Base-by-base conservation (phyloP, 1,139 yeast genomes). In the Yarrowia galli region DNA sequence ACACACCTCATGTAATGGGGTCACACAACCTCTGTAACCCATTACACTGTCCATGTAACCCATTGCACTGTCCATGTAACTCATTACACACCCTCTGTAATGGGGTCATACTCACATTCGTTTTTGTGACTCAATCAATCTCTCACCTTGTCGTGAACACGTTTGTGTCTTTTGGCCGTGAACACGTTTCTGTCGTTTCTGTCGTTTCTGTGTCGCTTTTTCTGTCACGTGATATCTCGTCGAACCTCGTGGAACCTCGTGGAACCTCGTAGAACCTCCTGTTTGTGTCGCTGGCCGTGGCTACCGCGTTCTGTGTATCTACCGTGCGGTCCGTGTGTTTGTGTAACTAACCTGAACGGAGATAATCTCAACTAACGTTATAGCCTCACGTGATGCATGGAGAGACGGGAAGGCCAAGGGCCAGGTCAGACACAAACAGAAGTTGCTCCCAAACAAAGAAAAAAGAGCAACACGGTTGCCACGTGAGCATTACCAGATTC, bases 311-410 rank as follows among this genome's bases (percentile, higher is more conserved):
- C 16, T 18, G 45, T 9, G 45, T 18, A 20, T 15, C 40, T 12
- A n/a, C n/a, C 9, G 20, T 40, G 10, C 9, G 4, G 42, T 15
- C 18, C 6, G 42, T 15, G 8, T 12, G 45, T 9, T 18, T 42
- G 45, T 18, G 45, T 42, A 42, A 42, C 23, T 9, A 23, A 23
- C 22, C 16, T n/a, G n/a, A n/a, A n/a, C n/a, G n/a, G 13, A 6
- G 48, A 53, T 25, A n/a, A 36, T 20, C 60, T 53, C 13, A 49
- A 49, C 54, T 49, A 49, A 43, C 48, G 48, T 43, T 49, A 49
- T 49, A n/a, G 54, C 35, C 58, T 51, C 58, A 51, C 58, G 58
- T 51, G 58, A 15, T 35, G 58, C 58, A 35, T 51, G 58, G 32
- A 35, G 42, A 28, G 32, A 28, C 10, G 7, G 32, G 32, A 28